Evolutionary conservation across 495 filamentous ascomycete genomes (phyloP).

Genomic region (Tetracladium marchalianum): DNA sequence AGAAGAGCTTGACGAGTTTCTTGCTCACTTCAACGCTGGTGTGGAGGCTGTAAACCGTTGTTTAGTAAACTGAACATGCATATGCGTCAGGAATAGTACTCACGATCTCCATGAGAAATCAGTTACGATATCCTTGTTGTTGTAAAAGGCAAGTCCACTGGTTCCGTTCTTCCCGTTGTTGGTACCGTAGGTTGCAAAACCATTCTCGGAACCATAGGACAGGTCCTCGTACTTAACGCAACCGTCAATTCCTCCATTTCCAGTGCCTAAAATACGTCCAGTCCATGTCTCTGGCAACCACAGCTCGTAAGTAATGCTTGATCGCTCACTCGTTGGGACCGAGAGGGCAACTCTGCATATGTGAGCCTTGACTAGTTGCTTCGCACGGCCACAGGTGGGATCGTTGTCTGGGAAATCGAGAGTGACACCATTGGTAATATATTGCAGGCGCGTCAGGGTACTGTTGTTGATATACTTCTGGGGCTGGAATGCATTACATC

Average conservation of each 20-base stretch:
- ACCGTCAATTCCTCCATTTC: constrained; percentile 47
- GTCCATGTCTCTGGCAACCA: constrained; percentile 46
- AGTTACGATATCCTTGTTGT: constrained; percentile 33
- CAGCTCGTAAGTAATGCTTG: constrained; percentile 44
- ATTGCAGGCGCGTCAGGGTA: constrained; percentile 12
- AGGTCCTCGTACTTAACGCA: constrained; percentile 32
- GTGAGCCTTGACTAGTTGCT: constrained; percentile 35
- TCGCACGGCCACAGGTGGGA: constrained; percentile 29
- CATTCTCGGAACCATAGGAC: constrained; percentile 26
- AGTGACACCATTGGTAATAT: constrained; percentile 37
- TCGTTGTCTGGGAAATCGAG: constrained; percentile 36
- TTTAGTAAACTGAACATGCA: constrained; percentile 24
- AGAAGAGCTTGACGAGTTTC: constrained; percentile 24
- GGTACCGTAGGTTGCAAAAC: constrained; percentile 46
- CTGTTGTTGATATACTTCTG: constrained; percentile 5
- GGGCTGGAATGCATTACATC: constrained; percentile 11
- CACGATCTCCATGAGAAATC: constrained; percentile 27
- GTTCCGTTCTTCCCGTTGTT: constrained; percentile 51
- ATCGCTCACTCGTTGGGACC: constrained; percentile 42
- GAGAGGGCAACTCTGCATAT: constrained; percentile 48
- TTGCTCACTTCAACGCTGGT: constrained; percentile 37
- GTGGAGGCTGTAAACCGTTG: constrained; percentile 28
- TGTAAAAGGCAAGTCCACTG: constrained; percentile 37
- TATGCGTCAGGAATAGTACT: constrained; percentile 20
- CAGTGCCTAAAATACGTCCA: constrained; percentile 42